Percentiles rank a stretch among this genome's conserved stretches.
phyloP scores from a whole-genome alignment of 2,329 filamentous ascomycete genomes.

The Sodiomyces alkalinus region DNA sequence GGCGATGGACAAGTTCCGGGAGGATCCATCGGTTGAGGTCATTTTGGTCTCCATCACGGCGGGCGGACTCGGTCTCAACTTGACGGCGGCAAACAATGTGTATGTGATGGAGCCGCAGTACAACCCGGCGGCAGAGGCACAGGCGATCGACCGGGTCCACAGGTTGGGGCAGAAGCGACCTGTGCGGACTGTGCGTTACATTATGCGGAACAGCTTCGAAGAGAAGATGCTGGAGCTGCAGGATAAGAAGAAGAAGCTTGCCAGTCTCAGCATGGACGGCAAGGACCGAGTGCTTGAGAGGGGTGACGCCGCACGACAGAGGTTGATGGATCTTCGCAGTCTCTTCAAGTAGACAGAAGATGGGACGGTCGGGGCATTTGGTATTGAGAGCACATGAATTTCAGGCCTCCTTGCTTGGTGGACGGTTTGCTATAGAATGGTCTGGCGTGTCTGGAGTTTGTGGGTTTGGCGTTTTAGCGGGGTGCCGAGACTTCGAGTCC shows the following conservation, averaged over 20 bases:
- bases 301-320: constrained; percentile 42
- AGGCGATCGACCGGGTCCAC: constrained; percentile 88
- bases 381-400: too few relatives aligned
- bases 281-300: constrained; percentile 37
- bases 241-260: constrained; percentile 82
- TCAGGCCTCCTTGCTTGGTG: too few relatives aligned
- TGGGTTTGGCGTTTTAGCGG: too few relatives aligned
- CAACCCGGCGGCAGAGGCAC: constrained; percentile 87
- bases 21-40: constrained; percentile 55
- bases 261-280: constrained; percentile 70
- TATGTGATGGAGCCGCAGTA: constrained; percentile 99
- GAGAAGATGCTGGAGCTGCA: constrained; percentile 85
- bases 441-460: too few relatives aligned
- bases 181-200: constrained; percentile 74
- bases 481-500: too few relatives aligned
- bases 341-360: constrained; percentile 32
- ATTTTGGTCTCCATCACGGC: constrained; percentile 88
- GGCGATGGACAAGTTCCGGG: constrained; percentile 65
- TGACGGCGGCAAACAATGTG: constrained; percentile 72
- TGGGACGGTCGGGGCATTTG: too few relatives aligned
- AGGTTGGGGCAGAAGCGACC: constrained; percentile 78
- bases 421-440: too few relatives aligned
- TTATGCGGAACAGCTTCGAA: constrained; percentile 85
- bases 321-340: constrained; percentile 40
- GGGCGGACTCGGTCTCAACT: constrained; percentile 79